Conservation (phyloP, 2,329 filamentous ascomycete genomes). For the Cladosporium sp. region DNA sequence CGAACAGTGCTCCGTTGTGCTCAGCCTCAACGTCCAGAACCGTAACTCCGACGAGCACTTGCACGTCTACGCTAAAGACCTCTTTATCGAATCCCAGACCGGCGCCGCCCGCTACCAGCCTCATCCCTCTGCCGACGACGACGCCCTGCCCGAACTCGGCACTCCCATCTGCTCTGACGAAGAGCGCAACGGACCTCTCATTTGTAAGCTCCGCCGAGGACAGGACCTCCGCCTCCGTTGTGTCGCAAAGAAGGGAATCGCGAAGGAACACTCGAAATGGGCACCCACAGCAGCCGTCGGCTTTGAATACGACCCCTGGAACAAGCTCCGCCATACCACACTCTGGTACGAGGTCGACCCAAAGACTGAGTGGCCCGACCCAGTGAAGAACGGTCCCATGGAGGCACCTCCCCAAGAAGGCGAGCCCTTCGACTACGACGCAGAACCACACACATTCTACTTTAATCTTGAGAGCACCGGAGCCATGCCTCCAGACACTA, state of each 20-base stretch:
- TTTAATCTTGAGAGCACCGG: slow-evolving; percentile 90
- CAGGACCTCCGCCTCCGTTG: slow-evolving; percentile 90
- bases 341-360: slow-evolving; percentile 89
- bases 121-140: slow-evolving; percentile 78
- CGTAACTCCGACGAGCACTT: slow-evolving; percentile 83
- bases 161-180: slow-evolving; percentile 81
- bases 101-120: slow-evolving; percentile 67
- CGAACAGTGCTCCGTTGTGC: slow-evolving; percentile 82
- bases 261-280: slow-evolving; percentile 99
- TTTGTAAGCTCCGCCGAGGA: slow-evolving; percentile 84
- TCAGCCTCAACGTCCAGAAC: slow-evolving; percentile 71
- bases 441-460: slow-evolving; percentile 78
- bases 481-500: slow-evolving; percentile 82
- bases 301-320: slow-evolving; percentile 98
- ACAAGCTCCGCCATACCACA: slow-evolving; percentile 88
- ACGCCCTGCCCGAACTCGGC: slow-evolving; percentile 55
- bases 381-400: slow-evolving; percentile 65
- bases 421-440: slow-evolving; percentile 88
- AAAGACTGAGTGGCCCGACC: slow-evolving; percentile 36
- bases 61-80: slow-evolving; percentile 88
- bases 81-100: slow-evolving; percentile 58
- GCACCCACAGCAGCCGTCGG: slow-evolving; percentile 87
- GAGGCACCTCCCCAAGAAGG: slow-evolving; percentile 79
- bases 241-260: slow-evolving; percentile 96
- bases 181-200: slow-evolving; percentile 77